phyloP scores from a whole-genome alignment of 2,329 filamentous ascomycete species.

The Aspergillus uvarum region DNA sequence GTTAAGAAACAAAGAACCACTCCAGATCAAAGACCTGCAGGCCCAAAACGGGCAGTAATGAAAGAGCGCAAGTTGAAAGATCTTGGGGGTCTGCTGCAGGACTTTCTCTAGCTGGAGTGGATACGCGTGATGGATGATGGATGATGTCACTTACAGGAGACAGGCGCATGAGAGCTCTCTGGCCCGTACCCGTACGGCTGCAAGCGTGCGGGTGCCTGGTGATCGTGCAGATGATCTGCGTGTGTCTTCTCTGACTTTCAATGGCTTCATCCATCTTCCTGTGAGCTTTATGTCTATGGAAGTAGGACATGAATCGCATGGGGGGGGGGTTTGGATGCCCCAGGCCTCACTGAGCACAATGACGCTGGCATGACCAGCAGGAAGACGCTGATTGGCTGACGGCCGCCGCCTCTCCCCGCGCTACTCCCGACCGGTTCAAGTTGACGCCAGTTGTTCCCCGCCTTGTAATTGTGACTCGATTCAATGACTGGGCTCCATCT shows the following conservation, averaged over 20 bases:
- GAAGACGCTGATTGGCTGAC: constrained; percentile 19
- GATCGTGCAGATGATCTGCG: neutral
- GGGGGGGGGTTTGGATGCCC: neutral
- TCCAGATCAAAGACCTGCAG: neutral
- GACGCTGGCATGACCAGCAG: constrained; percentile 15
- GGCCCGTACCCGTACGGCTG: neutral
- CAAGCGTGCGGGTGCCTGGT: neutral
- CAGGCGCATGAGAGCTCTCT: neutral
- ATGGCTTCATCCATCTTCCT: too few species aligned
- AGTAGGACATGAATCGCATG: too few species aligned
- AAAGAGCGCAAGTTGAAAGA: constrained; percentile 27
- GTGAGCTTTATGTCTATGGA: too few species aligned
- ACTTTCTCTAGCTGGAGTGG: constrained; percentile 24
- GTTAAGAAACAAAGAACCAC: constrained; percentile 11
- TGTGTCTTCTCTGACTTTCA: neutral
- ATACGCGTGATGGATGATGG: neutral
- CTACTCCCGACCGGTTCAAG: neutral
- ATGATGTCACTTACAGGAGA: constrained; percentile 10
- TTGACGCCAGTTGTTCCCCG: neutral
- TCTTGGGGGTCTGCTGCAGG: constrained; percentile 30
- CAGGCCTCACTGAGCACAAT: neutral
- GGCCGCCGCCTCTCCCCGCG: neutral
- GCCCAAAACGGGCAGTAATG: constrained; percentile 23
- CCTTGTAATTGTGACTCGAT: neutral
- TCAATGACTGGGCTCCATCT: neutral